Conservation (phyloP, 164 flowering plant species). For the Euptelea pleiosperma region DNA sequence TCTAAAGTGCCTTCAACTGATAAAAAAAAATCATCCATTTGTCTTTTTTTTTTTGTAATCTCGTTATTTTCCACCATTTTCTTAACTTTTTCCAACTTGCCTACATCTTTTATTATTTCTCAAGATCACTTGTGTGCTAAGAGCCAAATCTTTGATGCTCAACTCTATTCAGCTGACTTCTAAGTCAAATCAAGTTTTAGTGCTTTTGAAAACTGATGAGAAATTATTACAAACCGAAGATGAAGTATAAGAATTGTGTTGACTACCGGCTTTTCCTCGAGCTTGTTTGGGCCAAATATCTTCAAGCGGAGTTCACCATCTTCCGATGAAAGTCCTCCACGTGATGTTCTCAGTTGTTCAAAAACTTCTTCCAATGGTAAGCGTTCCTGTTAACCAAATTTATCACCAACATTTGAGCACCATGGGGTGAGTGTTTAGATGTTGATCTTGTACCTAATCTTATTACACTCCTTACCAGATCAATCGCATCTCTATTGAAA, state of each 20-base stretch:
- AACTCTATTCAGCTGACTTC: too few species aligned
- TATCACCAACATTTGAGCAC: conserved; percentile 6
- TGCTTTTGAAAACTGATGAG: background rate
- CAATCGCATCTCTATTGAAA: conserved; percentile 76
- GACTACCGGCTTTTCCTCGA: conserved; percentile 77
- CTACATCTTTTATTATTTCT: background rate
- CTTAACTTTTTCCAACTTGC: background rate
- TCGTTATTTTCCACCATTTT: background rate
- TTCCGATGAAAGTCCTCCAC: conserved; percentile 60
- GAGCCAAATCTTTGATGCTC: background rate
- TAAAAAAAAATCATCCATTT: too few species aligned
- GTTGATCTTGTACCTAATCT: background rate
- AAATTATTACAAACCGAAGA: background rate
- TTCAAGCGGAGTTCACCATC: conserved; percentile 59
- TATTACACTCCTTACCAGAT: conserved; percentile 50
- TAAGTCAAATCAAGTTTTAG: background rate
- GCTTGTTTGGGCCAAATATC: conserved; percentile 74
- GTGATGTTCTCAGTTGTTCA: conserved; percentile 59
- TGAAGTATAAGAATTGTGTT: background rate
- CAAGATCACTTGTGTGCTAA: background rate
- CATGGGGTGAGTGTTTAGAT: background rate
- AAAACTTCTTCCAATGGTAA: conserved; percentile 80
- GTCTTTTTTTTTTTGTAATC: background rate
- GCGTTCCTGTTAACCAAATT: conserved; percentile 45
- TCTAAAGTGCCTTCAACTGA: too few species aligned